Conservation (phyloP, 306 rosid species). For the Cicer chorassanicum region DNA sequence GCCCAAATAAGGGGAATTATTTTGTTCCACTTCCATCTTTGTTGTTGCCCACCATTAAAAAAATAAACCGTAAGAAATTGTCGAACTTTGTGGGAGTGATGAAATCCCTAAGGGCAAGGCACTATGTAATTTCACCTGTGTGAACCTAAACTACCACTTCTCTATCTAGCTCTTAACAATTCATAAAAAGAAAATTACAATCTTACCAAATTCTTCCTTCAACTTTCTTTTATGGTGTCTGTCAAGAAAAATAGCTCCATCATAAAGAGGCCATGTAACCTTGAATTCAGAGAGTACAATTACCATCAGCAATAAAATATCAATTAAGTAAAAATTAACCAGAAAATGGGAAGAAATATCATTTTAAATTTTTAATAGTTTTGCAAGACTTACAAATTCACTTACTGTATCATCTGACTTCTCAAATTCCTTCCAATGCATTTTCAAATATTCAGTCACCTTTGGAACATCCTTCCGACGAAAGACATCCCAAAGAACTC, state of each 20-base stretch:
- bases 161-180: constrained; percentile 39
- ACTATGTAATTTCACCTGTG: constrained; percentile 10
- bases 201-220: constrained; percentile 93
- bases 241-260: constrained; percentile 70
- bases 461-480: constrained; percentile 75
- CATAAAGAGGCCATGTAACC: constrained; percentile 77
- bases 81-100: constrained; percentile 26
- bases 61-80: not conserved
- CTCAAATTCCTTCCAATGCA: constrained; percentile 64
- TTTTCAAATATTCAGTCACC: constrained; percentile 74
- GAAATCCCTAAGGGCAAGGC: constrained; percentile 5
- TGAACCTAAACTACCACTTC: constrained; percentile 36
- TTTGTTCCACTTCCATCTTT: not conserved
- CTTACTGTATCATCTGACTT: constrained; percentile 51
- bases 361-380: not conserved
- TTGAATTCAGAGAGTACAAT: constrained; percentile 50
- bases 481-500: constrained; percentile 92
- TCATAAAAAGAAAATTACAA: constrained; percentile 16
- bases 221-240: constrained; percentile 72
- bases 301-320: constrained; percentile 42
- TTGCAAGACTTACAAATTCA: constrained; percentile 58
- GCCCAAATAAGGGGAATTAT: constrained; percentile 4
- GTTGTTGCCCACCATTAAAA: not conserved
- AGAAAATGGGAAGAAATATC: not conserved
- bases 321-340: constrained; percentile 44